Base-by-base conservation (phyloP, 2,329 filamentous ascomycete genomes). In the Arthroderma uncinatum region DNA sequence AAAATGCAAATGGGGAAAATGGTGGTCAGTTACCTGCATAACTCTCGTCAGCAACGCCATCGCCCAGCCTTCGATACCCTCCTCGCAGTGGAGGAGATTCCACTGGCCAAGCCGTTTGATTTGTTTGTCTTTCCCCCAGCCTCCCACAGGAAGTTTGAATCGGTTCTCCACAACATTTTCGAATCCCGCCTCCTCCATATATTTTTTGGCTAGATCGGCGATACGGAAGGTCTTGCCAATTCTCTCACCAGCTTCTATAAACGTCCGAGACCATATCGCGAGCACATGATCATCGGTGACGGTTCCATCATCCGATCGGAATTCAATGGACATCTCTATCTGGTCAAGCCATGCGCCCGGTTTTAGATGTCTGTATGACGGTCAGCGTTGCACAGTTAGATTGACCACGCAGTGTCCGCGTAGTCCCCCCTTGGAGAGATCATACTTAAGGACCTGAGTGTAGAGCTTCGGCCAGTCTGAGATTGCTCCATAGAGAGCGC, bases 211-310 rank as follows among this genome's bases (percentile, higher is more conserved):
- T 9, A 42, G 16, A 7, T 62, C 63, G 1, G 61, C 63, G 0
- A 63, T 61, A 50, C 65, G 64, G 28, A 70, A 64, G 3, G 67
- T 66, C 36, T 68, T 68, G n/a, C 65, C 64, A 28, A 69, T 63
- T 21, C 58, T 63, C 25, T 66, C 63, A 9, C 66, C 66, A 8
- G 66, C 66, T 42, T 67, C 64, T n/a, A 68, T 62, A 37, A 67
- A 65, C 7, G 61, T 61, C 10, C 59, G 58, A 16, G 66, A 67
- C 67, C 65, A 68, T 9, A 60, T 50, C 2, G 59, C 57, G 36
- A 70, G 56, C 10, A 65, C 55, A 39, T 66, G 64, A n/a, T 66
- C 62, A 1, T 62, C 44, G 21, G 59, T 60, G 33, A 66, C 54
- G 2, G 62, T 63, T 42, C 59, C 63, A 39, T 65, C 61, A 36